Conservation (phyloP, 768 basidiomycete genomes). For the Rickenella mellea region DNA sequence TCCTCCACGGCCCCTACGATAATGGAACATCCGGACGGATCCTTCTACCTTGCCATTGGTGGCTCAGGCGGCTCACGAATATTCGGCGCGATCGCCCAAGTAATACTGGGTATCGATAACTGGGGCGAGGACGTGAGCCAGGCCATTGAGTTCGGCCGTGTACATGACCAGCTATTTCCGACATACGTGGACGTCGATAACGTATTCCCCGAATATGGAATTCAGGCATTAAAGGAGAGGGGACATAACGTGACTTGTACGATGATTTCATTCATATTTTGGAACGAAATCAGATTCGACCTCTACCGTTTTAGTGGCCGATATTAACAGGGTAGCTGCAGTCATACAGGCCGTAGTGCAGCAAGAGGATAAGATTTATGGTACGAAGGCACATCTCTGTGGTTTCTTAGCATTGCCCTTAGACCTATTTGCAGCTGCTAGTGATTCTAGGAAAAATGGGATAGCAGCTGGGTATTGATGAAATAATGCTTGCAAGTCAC, state of each 20-base stretch:
- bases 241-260: conserved; percentile 70
- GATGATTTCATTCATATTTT: conserved; percentile 9
- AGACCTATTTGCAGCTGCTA: conserved; percentile 47
- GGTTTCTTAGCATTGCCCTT: not conserved
- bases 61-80: conserved; percentile 87
- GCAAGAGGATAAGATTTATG: conserved; percentile 47
- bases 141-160: conserved; percentile 76
- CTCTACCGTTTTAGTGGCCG: conserved; percentile 31
- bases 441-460: conserved; percentile 91
- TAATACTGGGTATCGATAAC: conserved; percentile 62
- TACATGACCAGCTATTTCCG: conserved; percentile 86
- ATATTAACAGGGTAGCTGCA: conserved; percentile 65
- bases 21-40: conserved; percentile 65
- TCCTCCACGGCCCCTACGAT: conserved; percentile 81
- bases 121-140: conserved; percentile 73
- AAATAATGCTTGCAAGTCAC: too few relatives aligned
- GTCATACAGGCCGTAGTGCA: conserved; percentile 63
- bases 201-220: conserved; percentile 43
- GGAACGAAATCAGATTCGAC: not conserved
- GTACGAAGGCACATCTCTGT: conserved; percentile 28
- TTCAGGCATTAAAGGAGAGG: conserved; percentile 42
- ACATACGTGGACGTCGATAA: conserved; percentile 47
- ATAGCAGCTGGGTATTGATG: conserved; percentile 80
- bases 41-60: conserved; percentile 66
- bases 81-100: conserved; percentile 71